Evolutionary conservation across 2,329 filamentous ascomycete species (phyloP).

Genomic region (Pseudogymnoascus sp.): DNA sequence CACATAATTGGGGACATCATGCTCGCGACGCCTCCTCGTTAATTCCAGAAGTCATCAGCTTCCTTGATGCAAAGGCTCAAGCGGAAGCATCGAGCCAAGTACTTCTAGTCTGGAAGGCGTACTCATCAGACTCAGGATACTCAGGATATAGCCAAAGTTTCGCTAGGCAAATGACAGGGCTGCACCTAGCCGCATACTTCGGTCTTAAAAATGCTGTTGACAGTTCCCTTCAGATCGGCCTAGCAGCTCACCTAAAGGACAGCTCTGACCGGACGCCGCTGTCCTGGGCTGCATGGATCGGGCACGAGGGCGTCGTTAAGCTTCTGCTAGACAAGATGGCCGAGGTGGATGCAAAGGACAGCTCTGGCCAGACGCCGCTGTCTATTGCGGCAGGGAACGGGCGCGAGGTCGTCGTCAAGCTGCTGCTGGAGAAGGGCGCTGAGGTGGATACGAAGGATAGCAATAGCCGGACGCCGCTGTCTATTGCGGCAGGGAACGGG

Average conservation of each 20-base stretch:
- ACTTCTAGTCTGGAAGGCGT: constrained; percentile 1
- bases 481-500: neutral
- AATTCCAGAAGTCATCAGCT: constrained; percentile 6
- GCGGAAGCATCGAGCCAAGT: constrained; percentile 11
- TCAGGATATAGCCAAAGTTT: neutral
- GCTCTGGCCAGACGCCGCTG: neutral
- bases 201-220: neutral
- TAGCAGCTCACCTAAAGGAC: neutral
- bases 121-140: too few relatives aligned
- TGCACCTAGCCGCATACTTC: constrained; percentile 10
- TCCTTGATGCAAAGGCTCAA: constrained; percentile 7
- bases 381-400: neutral
- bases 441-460: neutral
- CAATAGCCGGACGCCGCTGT: neutral
- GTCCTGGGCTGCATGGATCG: too few relatives aligned
- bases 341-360: neutral
- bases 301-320: neutral
- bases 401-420: neutral
- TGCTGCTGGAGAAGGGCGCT: neutral
- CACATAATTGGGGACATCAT: constrained; percentile 16
- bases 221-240: neutral
- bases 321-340: neutral
- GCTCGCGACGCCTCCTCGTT: constrained; percentile 12
- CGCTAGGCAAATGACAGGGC: neutral
- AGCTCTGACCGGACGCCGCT: too few relatives aligned